Evolutionary conservation across 2,329 filamentous ascomycete genomes (phyloP), one percentile per base, ranked within the genome.

Genomic region (Byssochlamys sp.): DNA sequence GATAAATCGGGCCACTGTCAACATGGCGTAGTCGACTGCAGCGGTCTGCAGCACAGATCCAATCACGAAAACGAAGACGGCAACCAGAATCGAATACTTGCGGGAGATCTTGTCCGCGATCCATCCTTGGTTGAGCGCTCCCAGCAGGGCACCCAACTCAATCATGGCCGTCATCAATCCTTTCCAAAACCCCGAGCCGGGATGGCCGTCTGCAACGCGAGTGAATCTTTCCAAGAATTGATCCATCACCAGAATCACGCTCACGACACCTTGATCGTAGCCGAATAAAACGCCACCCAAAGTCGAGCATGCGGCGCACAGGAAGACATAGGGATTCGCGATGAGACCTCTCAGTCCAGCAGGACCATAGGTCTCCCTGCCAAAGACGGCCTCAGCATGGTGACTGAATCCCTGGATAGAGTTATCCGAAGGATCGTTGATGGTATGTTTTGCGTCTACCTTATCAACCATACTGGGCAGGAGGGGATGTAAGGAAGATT

Each of bases 91-190:
- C 2, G 78, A 77, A 59, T 78, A 80, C 55, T 80, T 79, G 39
- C 80, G 70, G 3, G 78, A 81, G 35, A 81, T 74, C 61, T 74
- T 77, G 59, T 82, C 80, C 1, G 80, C 79, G 35, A 81, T 72
- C 70, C 75, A 81, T 3, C 76, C 77, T 57, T 77, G 73, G 39
- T 76, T 78, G 24, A 79, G 56, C 2, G 76, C 76, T 55, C 76
- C 73, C 2, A 76, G 54, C 19, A 81, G 67, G 7, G 79, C 80
- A n/a, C 80, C 79, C 24, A 81, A 62, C 59, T 81, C 78, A 54
- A 82, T 77, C 78, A 81, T 81, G 2, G 80, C 80, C 7, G 80
- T 82, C 70, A 81, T 71, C 60, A 76, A 58, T n/a, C 74, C 74
- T 58, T 75, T 76, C 66, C 70, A 73, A 58, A 76, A 76, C 0